These are phyloP conservation scores for Cyphellophora europaea DNA, from an alignment of 2,329 filamentous ascomycete genomes.

Conservation along the genomic window DNA sequence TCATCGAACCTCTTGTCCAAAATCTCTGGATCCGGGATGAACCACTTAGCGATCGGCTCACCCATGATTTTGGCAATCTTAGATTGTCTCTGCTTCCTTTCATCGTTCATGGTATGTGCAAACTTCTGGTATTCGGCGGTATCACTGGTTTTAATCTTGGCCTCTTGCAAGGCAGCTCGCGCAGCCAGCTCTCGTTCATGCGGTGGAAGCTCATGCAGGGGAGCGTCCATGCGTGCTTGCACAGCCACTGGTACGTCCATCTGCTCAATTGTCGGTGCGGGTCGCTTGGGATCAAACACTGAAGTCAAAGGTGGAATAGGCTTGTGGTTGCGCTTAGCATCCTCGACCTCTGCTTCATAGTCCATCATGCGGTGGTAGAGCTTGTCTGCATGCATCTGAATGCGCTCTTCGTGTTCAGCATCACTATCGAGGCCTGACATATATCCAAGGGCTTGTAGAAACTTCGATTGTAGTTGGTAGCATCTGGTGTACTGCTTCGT, in stretches of 20 bases:
- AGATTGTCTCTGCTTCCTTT: slow-evolving; percentile 14
- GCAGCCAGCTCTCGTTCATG: slow-evolving; percentile 37
- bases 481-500: slow-evolving; percentile 73
- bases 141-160: slow-evolving; percentile 15
- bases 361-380: slow-evolving; percentile 80
- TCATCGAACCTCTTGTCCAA: too few relatives aligned
- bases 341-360: slow-evolving; percentile 67
- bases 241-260: slow-evolving; percentile 14
- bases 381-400: slow-evolving; percentile 92
- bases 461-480: slow-evolving; percentile 80
- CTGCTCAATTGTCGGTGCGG: slow-evolving; percentile 25
- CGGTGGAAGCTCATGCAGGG: slow-evolving; percentile 32
- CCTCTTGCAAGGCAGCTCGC: slow-evolving; percentile 17
- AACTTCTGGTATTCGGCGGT: slow-evolving; percentile 17
- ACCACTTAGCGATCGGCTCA: slow-evolving; percentile 18
- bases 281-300: slow-evolving; percentile 30
- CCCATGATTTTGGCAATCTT: slow-evolving; percentile 17
- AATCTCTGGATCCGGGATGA: slow-evolving; percentile 18
- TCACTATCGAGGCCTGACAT: slow-evolving; percentile 22
- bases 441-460: slow-evolving; percentile 85
- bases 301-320: slow-evolving; percentile 35
- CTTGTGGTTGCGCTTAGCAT: slow-evolving; percentile 36
- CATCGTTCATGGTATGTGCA: slow-evolving; percentile 17
- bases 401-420: slow-evolving; percentile 65
- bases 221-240: slow-evolving; percentile 21